These are phyloP conservation scores for Penicillium manginii DNA, from an alignment of 495 filamentous ascomycete species.

Conservation along the genomic window DNA sequence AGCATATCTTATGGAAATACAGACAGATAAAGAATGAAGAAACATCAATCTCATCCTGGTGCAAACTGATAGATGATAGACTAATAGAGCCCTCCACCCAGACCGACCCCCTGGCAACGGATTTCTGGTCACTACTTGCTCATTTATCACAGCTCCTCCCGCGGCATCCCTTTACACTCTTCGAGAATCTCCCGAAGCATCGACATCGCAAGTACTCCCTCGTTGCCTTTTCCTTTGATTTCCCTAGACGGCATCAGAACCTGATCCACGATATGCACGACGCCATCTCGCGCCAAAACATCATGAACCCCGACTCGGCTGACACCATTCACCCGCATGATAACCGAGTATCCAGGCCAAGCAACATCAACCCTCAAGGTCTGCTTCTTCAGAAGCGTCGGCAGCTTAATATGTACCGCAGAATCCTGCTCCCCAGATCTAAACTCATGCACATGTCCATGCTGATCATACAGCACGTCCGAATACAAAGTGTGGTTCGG, in stretches of 20 bases:
- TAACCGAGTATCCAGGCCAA: slow-evolving; percentile 62
- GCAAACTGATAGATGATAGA: slow-evolving; percentile 10
- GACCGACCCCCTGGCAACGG: neutral
- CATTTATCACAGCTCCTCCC: slow-evolving; percentile 18
- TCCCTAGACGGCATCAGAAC: slow-evolving; percentile 76
- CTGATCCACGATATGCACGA: slow-evolving; percentile 70
- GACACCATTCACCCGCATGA: slow-evolving; percentile 73
- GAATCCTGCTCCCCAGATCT: slow-evolving; percentile 30
- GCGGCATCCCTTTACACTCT: slow-evolving; percentile 38
- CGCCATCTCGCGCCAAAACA: slow-evolving; percentile 71
- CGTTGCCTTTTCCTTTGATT: slow-evolving; percentile 34
- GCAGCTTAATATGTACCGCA: slow-evolving; percentile 62
- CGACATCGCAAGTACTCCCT: slow-evolving; percentile 62
- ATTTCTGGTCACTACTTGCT: neutral
- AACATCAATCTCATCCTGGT: slow-evolving; percentile 19
- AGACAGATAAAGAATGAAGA: slow-evolving; percentile 33
- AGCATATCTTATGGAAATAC: slow-evolving; percentile 26
- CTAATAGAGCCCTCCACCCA: neutral
- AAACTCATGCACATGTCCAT: slow-evolving; percentile 23
- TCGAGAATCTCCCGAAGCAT: slow-evolving; percentile 63
- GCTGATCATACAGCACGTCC: slow-evolving; percentile 54
- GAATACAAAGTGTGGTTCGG: slow-evolving; percentile 77
- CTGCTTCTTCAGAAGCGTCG: slow-evolving; percentile 64
- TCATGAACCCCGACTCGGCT: slow-evolving; percentile 63
- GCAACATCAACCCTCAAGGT: slow-evolving; percentile 67